phyloP scores from a whole-genome alignment of 2,329 filamentous ascomycete species.

The Aspergillus phoenicis region DNA sequence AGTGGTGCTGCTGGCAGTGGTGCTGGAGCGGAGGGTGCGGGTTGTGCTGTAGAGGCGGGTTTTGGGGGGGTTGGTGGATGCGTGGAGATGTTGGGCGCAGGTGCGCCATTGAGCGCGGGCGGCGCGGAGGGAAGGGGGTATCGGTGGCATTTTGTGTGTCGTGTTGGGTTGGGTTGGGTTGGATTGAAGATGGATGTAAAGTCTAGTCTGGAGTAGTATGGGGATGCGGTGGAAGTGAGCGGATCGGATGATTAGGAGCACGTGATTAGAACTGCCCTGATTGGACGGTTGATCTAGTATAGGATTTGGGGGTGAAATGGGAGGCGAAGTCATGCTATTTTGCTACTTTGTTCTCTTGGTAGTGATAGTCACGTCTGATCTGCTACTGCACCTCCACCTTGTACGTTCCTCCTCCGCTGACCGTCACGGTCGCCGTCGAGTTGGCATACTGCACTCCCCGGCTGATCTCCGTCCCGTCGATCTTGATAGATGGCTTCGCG shows the following conservation, averaged over 20 bases:
- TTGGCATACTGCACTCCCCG: slow-evolving; percentile 23
- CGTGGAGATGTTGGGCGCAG: slow-evolving; percentile 31
- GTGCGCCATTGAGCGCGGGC: slow-evolving; percentile 26
- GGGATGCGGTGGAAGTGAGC: slow-evolving; percentile 2
- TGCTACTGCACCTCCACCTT: slow-evolving; percentile 22
- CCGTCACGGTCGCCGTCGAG: slow-evolving; percentile 23
- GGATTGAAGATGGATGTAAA: neutral
- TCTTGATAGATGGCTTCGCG: slow-evolving; percentile 28
- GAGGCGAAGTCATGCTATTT: neutral
- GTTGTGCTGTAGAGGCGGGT: slow-evolving; percentile 31
- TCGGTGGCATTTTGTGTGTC: slow-evolving; percentile 15
- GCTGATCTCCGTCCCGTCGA: slow-evolving; percentile 25
- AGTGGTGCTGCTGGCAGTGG: neutral
- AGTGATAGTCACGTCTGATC: no score
- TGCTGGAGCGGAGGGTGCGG: slow-evolving; percentile 1
- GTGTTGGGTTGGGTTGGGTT: neutral
- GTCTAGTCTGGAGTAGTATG: neutral
- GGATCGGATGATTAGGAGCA: neutral
- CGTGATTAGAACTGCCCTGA: slow-evolving; percentile 17
- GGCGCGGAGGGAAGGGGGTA: slow-evolving; percentile 13
- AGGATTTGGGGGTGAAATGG: neutral
- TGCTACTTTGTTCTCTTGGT: no score
- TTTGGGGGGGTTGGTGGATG: slow-evolving; percentile 22
- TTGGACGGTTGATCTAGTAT: neutral
- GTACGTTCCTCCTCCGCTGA: slow-evolving; percentile 27